Evolutionary conservation across 306 rosid genomes (phyloP).

Genomic region (Lathyrus tuberosus): DNA sequence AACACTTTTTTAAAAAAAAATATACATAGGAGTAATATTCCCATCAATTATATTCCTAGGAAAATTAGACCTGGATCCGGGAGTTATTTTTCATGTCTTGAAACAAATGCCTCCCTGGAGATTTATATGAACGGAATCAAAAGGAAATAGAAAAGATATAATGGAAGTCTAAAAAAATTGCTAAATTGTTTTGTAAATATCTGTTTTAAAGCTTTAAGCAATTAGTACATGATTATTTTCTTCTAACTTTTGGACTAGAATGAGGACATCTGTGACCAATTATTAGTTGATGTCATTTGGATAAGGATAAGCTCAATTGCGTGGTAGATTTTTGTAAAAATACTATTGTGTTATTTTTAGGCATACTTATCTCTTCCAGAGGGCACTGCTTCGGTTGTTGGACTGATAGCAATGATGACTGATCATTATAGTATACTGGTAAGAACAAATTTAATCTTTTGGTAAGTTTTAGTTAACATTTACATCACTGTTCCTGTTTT

Average conservation of each 20-base stretch:
- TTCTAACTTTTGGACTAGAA: slow-evolving; percentile 19
- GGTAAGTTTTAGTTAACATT: slow-evolving; percentile 24
- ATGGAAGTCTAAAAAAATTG: slow-evolving; percentile 14
- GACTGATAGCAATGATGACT: slow-evolving; percentile 92
- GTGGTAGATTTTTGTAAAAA: slow-evolving; percentile 36
- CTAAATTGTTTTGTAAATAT: background rate
- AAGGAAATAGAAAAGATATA: slow-evolving; percentile 24
- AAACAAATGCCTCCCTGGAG: slow-evolving; percentile 3
- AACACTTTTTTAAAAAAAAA: background rate
- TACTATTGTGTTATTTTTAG: slow-evolving; percentile 58
- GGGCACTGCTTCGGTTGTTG: slow-evolving; percentile 96
- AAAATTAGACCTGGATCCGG: background rate
- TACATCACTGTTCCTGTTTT: slow-evolving; percentile 32
- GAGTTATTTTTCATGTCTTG: background rate
- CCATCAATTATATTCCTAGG: background rate
- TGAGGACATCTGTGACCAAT: slow-evolving; percentile 4
- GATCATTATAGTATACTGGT: slow-evolving; percentile 89
- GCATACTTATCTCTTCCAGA: slow-evolving; percentile 98
- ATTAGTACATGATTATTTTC: slow-evolving; percentile 22
- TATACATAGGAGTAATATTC: background rate
- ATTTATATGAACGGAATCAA: slow-evolving; percentile 4
- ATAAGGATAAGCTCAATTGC: slow-evolving; percentile 24
- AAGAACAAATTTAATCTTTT: slow-evolving; percentile 45
- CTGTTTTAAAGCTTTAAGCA: slow-evolving; percentile 24
- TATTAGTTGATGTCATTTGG: slow-evolving; percentile 27